Percentiles rank a stretch among this genome's conserved stretches.
These are phyloP conservation scores for Sherardia arvensis DNA, from an alignment of 257 asterid genomes.

Conservation along the genomic window DNA sequence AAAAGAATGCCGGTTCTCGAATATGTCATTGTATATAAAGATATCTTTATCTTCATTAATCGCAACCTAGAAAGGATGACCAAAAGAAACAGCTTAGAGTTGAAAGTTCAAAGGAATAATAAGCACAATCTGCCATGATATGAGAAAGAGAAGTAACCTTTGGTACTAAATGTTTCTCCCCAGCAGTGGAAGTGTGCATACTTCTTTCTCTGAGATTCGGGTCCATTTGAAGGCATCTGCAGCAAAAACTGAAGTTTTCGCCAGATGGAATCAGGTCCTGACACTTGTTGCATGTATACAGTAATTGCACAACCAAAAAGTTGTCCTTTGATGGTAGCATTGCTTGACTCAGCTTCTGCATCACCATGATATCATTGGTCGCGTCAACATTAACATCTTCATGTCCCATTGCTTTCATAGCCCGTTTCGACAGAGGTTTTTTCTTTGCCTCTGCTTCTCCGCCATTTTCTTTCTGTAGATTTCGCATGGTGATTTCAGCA, in stretches of 20 bases:
- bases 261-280: conserved; percentile 44
- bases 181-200: conserved; percentile 34
- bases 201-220: conserved; percentile 20
- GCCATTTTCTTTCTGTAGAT: conserved; percentile 27
- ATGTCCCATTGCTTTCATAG: conserved; percentile 48
- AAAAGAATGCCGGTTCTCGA: conserved; percentile 46
- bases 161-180: conserved; percentile 42
- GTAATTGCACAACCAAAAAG: conserved; percentile 52
- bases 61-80: conserved; percentile 22
- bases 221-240: conserved; percentile 37
- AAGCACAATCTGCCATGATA: neutral
- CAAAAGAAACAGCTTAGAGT: neutral
- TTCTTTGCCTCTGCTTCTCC: conserved; percentile 27
- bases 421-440: conserved; percentile 33
- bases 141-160: conserved; percentile 26
- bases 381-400: conserved; percentile 30
- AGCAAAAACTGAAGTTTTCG: conserved; percentile 33
- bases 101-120: neutral
- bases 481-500: conserved; percentile 33
- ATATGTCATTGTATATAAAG: conserved; percentile 35
- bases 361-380: conserved; percentile 48
- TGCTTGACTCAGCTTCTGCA: conserved; percentile 53
- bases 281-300: conserved; percentile 45
- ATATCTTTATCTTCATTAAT: conserved; percentile 33
- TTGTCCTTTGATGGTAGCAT: conserved; percentile 48